phyloP scores from a whole-genome alignment of 352 stramenopile genomes.

The Pseudoperonospora humuli region DNA sequence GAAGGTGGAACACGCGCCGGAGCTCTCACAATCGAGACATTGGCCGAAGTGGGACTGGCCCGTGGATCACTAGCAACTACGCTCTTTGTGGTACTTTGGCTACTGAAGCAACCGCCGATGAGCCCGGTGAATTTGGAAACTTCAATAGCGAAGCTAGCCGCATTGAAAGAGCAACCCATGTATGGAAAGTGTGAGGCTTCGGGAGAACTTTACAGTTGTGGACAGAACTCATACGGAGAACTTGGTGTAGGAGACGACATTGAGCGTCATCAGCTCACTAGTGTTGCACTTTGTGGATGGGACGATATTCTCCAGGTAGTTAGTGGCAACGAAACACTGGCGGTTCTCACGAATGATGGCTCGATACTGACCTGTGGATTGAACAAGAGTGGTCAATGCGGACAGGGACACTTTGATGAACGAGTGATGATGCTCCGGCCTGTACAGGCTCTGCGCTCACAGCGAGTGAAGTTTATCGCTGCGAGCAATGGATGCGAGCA shows the following conservation, averaged over 20 bases:
- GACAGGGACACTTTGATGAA: conserved; percentile 83
- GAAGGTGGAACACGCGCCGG: conserved; percentile 28
- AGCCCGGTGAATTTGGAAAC: conserved; percentile 43
- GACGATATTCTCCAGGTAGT: conserved; percentile 79
- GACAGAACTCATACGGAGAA: conserved; percentile 86
- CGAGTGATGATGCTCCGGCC: conserved; percentile 77
- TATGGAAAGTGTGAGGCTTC: conserved; percentile 83
- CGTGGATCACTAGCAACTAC: conserved; percentile 66
- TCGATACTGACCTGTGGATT: conserved; percentile 75
- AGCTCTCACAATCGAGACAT: conserved; percentile 57
- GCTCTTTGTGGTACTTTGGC: conserved; percentile 58
- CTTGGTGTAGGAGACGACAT: conserved; percentile 81
- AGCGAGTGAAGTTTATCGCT: conserved; percentile 74
- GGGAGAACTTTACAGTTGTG: conserved; percentile 79
- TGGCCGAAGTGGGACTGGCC: conserved; percentile 64
- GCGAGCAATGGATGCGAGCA: conserved; percentile 86
- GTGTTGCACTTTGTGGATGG: conserved; percentile 70
- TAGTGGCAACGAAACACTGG: conserved; percentile 77
- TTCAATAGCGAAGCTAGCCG: conserved; percentile 57
- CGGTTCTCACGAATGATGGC: conserved; percentile 74
- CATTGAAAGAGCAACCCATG: conserved; percentile 78
- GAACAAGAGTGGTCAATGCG: conserved; percentile 86
- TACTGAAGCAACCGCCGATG: conserved; percentile 48
- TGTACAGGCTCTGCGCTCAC: conserved; percentile 67
- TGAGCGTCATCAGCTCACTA: conserved; percentile 71